These are phyloP conservation scores for Venturia effusa DNA, from an alignment of 2,329 filamentous ascomycete species.

Conservation along the genomic window DNA sequence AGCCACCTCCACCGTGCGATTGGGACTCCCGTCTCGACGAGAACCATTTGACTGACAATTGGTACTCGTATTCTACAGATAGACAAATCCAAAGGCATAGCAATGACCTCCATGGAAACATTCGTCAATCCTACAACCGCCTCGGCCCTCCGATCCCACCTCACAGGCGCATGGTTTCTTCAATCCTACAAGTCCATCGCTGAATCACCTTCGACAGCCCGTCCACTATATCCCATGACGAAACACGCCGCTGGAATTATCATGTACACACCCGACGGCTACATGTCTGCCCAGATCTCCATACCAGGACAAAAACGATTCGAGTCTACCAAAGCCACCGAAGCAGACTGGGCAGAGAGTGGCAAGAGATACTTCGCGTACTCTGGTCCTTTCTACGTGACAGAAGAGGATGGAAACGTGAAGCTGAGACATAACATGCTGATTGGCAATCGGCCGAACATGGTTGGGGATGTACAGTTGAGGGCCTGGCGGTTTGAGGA, in stretches of 20 bases:
- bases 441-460: constrained; percentile 2
- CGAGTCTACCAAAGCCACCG: constrained; percentile 10
- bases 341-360: constrained; percentile 13
- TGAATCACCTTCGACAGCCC: constrained; percentile 1
- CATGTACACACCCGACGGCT: constrained; percentile 28
- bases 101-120: neutral
- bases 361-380: constrained; percentile 14
- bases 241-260: constrained; percentile 26
- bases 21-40: neutral
- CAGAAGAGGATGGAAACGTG: constrained; percentile 9
- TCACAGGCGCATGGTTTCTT: constrained; percentile 14
- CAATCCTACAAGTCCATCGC: constrained; percentile 11
- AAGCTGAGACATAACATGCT: constrained; percentile 7
- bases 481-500: constrained; percentile 11
- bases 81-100: neutral
- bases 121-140: constrained; percentile 2
- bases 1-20: neutral
- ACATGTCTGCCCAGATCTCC: constrained; percentile 28
- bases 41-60: neutral
- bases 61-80: neutral
- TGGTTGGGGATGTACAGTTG: constrained; percentile 3
- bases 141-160: neutral
- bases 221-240: constrained; percentile 24
- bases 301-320: constrained; percentile 23
- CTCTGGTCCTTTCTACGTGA: constrained; percentile 12